A percentile compares a stretch with the other conserved stretches of the same genome.
phyloP scores from a whole-genome alignment of 805 yeast genomes.

The Komagataella populi region DNA sequence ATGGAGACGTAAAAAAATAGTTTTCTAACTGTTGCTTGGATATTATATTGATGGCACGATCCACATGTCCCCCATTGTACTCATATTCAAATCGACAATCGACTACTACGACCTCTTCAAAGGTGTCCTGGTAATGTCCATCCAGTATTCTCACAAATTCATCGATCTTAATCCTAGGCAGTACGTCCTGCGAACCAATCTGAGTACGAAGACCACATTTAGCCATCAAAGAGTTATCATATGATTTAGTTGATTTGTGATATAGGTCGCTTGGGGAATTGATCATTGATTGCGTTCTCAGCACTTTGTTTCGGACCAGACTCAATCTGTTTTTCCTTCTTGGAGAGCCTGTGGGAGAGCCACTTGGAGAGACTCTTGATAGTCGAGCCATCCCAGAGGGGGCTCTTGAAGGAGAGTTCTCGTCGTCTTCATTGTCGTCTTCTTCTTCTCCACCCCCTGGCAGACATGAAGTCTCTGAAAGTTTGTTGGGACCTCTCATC shows the following conservation, averaged over 20 bases:
- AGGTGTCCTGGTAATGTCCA: conserved; percentile 33
- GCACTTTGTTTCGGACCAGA: conserved; percentile 21
- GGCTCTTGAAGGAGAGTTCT: neutral
- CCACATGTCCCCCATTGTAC: conserved; percentile 85
- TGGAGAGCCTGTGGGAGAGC: neutral
- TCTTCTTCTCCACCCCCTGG: neutral
- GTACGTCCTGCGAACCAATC: conserved; percentile 38
- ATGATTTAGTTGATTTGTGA: neutral
- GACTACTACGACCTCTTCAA: conserved; percentile 44
- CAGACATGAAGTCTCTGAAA: neutral
- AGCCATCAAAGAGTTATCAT: conserved; percentile 10
- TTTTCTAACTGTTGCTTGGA: conserved; percentile 57
- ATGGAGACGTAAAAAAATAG: conserved; percentile 22
- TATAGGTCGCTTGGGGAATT: conserved; percentile 6
- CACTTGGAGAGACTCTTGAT: neutral
- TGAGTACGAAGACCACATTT: conserved; percentile 27
- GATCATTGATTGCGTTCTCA: conserved; percentile 61
- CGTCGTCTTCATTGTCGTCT: neutral
- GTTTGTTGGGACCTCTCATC: neutral
- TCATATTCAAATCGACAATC: conserved; percentile 94
- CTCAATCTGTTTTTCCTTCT: neutral
- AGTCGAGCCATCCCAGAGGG: neutral
- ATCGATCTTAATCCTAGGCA: conserved; percentile 52
- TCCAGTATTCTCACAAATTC: conserved; percentile 45
- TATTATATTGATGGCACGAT: conserved; percentile 66